These are phyloP conservation scores for Aspergillus conjunctus DNA, from an alignment of 495 filamentous ascomycete genomes.

Conservation along the genomic window DNA sequence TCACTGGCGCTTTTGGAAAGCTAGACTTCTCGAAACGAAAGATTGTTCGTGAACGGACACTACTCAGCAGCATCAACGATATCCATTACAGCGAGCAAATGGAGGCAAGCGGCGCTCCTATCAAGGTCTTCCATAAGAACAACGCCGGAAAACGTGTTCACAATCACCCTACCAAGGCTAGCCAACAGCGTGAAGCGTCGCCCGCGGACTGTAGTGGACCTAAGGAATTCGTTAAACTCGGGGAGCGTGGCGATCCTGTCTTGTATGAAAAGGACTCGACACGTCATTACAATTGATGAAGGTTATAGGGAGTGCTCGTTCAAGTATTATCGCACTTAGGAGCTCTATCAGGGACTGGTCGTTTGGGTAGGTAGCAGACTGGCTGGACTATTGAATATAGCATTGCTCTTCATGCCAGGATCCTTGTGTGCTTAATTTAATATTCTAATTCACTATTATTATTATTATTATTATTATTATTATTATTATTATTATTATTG, in stretches of 20 bases:
- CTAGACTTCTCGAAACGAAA: slow-evolving; percentile 87
- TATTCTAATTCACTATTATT: too few relatives aligned
- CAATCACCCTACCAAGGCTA: slow-evolving; percentile 36
- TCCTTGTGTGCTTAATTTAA: too few relatives aligned
- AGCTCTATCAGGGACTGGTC: too few relatives aligned
- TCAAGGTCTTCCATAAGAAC: slow-evolving; percentile 84
- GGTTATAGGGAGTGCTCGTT: too few relatives aligned
- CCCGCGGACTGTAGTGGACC: slow-evolving; percentile 67
- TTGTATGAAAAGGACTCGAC: slow-evolving; percentile 67
- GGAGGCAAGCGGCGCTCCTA: slow-evolving; percentile 54
- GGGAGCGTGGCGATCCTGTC: slow-evolving; percentile 78
- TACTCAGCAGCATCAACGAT: slow-evolving; percentile 81
- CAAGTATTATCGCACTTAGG: too few relatives aligned
- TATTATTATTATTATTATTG: too few relatives aligned
- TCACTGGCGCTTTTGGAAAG: slow-evolving; percentile 77
- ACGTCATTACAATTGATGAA: slow-evolving; percentile 42
- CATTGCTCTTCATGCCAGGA: too few relatives aligned
- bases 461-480: too few relatives aligned
- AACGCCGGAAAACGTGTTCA: slow-evolving; percentile 49
- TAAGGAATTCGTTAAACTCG: slow-evolving; percentile 76
- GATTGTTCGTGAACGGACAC: slow-evolving; percentile 75
- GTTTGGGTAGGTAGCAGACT: too few relatives aligned
- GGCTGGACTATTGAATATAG: too few relatives aligned
- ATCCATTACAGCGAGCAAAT: slow-evolving; percentile 67
- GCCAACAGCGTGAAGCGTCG: slow-evolving; percentile 50